phyloP scores from a whole-genome alignment of 225 moss, liverwort and hornwort species.

The Neckera pumila region DNA sequence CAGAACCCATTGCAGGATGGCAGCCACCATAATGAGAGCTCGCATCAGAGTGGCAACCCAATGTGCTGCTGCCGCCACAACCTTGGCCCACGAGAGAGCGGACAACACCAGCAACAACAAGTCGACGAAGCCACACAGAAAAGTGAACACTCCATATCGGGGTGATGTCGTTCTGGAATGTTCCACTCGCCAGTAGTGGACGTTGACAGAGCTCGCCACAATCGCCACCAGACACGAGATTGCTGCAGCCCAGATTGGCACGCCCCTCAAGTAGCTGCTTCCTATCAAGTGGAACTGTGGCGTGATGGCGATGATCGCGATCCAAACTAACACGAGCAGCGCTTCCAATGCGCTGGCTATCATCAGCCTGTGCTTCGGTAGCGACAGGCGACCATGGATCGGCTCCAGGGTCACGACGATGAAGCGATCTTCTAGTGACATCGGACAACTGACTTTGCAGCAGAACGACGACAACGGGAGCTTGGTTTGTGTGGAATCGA shows the following conservation, averaged over 20 bases:
- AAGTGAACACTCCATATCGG: not conserved
- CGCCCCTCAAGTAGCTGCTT: constrained; percentile 1
- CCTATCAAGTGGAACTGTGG: constrained; percentile 18
- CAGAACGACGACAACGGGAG: constrained; percentile 25
- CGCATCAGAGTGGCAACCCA: constrained; percentile 7
- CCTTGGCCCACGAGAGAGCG: not conserved
- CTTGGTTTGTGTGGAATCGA: constrained; percentile 33
- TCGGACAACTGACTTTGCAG: not conserved
- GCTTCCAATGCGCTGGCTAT: not conserved
- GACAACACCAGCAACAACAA: not conserved
- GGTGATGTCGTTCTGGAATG: not conserved
- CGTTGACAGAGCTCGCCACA: not conserved
- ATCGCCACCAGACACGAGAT: not conserved
- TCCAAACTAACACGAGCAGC: not conserved
- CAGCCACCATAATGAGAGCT: not conserved
- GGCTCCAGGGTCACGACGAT: not conserved
- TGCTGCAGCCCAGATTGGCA: constrained; percentile 5
- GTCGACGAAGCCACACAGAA: not conserved
- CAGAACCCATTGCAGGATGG: constrained; percentile 5
- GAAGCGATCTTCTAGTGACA: not conserved
- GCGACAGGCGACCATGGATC: not conserved
- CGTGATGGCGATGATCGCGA: not conserved
- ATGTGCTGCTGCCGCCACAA: not conserved
- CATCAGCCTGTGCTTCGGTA: constrained; percentile 10
- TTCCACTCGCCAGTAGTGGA: not conserved